Evolutionary conservation across 345 rosid genomes (phyloP), one percentile per base, ranked within the genome.

Genomic region (Anastatica hierochuntica): DNA sequence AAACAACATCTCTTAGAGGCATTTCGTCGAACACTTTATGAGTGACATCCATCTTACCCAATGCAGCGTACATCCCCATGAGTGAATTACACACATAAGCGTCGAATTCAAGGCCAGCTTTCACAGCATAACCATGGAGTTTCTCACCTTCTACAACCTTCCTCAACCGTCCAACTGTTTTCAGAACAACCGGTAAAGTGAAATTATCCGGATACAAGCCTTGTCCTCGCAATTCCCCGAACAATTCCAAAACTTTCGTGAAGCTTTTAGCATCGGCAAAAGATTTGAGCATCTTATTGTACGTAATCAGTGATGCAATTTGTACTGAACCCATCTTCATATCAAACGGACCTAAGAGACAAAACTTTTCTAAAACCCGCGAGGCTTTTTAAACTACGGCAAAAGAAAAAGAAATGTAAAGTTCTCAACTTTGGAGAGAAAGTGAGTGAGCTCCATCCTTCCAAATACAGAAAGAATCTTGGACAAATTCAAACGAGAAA

Each of bases 191-290:
- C 4, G 94, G 96, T 52, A 77, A 79, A 0, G 94, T 87, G 57
- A 77, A 87, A 75, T 74, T 79, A 69, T 87, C 96, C 4, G 94
- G 89, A 61, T 61, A 67, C 63, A 86, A 39, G 19, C 78, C 84
- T 15, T 68, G 67, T 51, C 62, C 74, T 53, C 83, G 70, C 61
- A 81, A 49, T 39, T 72, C 68, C 37, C 38, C 30, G 51, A 81
- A 83, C 42, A 78, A 48, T 42, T 62, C 46, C 21, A 83, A 56
- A n/a, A 73, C 80, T 48, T 70, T 73, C 24, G 56, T 39, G n/a
- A 55, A 71, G 29, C 51, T 45, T n/a, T 73, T 75, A 10, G 48
- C 39, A 50, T 73, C 81, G 0, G 74, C 76, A 43, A 69, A 64
- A 3, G 77, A 84, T 76, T 79, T 83, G 49, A 83, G 75, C 73